Evolutionary conservation across 1,284 basidiomycete species (phyloP), one percentile per base, ranked within the genome.

Genomic region (Tremellales sp.): DNA sequence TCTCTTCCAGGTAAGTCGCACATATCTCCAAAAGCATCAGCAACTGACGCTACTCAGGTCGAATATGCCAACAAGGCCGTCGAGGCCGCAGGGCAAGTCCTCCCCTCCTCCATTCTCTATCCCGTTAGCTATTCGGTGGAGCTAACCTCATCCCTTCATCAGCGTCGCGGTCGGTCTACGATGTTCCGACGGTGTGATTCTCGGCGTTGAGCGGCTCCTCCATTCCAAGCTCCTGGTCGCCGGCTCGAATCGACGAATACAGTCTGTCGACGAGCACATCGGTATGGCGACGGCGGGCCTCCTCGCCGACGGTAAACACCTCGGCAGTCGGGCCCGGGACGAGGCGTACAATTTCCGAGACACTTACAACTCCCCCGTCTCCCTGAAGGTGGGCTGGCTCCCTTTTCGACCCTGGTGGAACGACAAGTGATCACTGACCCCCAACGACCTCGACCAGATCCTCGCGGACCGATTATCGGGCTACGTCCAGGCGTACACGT

Each of bases 21-120:
- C 13, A 14, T 26, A 40, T 27, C 28, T 42, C 18, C 18, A 13
- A 13, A 37, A 27, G 38, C 29, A 56, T 14, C 8, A 45, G 39
- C 27, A 14, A 37, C 39, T 45, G 14, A 46, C 52, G 40, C 12
- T 32, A 35, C 38, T 18, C 54, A 91, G 90, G 88, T 98, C 71
- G 95, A 98, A 75, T 98, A 98, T 69, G 95, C 95, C 43, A 86
- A 84, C 75, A 98, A 98, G 75, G 93, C 95, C 27, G 94, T 97
- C 47, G 95, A 98, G 75, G 95, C 95, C 74, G 91, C 94, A 33
- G 95, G 95, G 84, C 90, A 56, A 49, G 77, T 65, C 36, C 18
- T 37, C 29, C n/a, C 33, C 18, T 10, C 14, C 13, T 35, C 13
- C 21, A 37, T 18, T 19, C 33, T 10, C 7, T 32, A 9, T 38